Percentiles rank a stretch among this genome's conserved stretches.
phyloP scores from a whole-genome alignment of 139 green algal genomes.

The Chlorella sorokiniana region DNA sequence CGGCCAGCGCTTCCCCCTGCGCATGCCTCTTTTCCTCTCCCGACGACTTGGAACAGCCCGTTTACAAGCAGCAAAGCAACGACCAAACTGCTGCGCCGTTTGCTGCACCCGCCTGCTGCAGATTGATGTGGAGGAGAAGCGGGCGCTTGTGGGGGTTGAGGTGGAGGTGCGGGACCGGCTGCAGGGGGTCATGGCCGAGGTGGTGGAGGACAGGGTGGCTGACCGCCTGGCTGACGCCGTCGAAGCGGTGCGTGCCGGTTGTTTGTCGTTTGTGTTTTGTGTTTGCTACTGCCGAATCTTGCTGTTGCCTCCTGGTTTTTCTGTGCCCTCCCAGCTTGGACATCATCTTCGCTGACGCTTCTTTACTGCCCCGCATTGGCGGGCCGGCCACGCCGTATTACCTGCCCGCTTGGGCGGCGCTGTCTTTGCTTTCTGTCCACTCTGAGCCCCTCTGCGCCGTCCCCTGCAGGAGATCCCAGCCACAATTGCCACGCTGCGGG shows the following conservation, averaged over 20 bases:
- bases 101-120: neutral
- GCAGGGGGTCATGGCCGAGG: slow-evolving; percentile 10
- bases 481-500: neutral
- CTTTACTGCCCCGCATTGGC: no score
- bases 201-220: neutral
- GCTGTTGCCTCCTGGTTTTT: no score
- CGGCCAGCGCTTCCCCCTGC: no score
- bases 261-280: neutral
- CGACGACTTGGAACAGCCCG: no score
- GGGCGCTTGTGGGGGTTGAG: neutral
- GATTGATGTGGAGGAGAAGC: slow-evolving; percentile 8
- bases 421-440: no score
- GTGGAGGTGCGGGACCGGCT: neutral
- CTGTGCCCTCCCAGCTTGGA: no score
- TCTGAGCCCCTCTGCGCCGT: neutral
- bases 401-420: neutral
- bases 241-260: neutral
- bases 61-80: no score
- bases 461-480: neutral
- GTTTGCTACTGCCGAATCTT: neutral
- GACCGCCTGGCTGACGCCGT: neutral
- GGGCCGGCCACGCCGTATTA: no score
- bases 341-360: no score
- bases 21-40: no score
- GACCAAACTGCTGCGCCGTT: no score